Conservation (phyloP, 2,329 filamentous ascomycete species). For the Lachnellula occidentalis region DNA sequence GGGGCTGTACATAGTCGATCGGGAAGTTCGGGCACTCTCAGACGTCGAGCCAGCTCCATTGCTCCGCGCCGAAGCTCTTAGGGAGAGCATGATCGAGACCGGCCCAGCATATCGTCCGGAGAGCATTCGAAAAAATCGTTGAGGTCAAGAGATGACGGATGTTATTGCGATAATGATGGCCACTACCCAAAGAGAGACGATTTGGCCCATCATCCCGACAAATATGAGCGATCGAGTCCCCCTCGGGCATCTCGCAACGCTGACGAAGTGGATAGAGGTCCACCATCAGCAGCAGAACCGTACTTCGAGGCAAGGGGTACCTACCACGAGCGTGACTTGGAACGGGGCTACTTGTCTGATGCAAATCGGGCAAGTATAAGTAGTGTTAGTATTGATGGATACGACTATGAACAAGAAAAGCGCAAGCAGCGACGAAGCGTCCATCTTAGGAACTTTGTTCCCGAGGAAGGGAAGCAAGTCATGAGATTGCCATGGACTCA, state of each 20-base stretch:
- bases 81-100: constrained; percentile 20
- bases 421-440: constrained; percentile 15
- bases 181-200: constrained; percentile 1
- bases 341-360: constrained; percentile 12
- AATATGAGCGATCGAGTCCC: constrained; percentile 21
- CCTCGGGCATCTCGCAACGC: constrained; percentile 24
- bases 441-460: constrained; percentile 36
- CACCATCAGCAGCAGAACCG: constrained; percentile 19
- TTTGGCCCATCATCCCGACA: constrained; percentile 19
- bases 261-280: constrained; percentile 14
- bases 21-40: constrained; percentile 7
- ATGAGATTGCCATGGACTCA: constrained; percentile 40
- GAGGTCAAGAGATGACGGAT: constrained; percentile 18
- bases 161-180: constrained; percentile 1
- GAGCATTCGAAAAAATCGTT: constrained; percentile 9
- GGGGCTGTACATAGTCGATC: constrained; percentile 8
- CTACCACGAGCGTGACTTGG: constrained; percentile 13
- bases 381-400: constrained; percentile 24
- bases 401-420: constrained; percentile 21
- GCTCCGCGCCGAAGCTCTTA: constrained; percentile 12
- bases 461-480: constrained; percentile 38
- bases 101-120: constrained; percentile 10
- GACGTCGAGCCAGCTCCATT: constrained; percentile 16
- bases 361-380: constrained; percentile 12
- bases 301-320: constrained; percentile 20